phyloP scores from a whole-genome alignment of 345 rosid species.

The Acer campestre region DNA sequence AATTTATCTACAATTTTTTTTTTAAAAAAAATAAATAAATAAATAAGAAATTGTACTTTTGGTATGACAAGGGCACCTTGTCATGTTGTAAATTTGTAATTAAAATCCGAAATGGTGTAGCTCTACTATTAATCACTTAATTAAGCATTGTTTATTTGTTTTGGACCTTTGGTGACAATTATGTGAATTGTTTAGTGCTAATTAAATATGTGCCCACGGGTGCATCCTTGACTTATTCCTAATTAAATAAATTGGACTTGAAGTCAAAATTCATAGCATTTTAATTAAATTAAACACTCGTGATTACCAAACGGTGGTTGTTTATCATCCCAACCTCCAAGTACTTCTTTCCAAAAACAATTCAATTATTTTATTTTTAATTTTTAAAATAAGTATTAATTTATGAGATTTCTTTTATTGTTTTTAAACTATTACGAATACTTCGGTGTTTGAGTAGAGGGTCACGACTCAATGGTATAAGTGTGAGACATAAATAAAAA shows the following conservation, averaged over 20 bases:
- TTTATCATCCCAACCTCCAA: neutral
- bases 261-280: neutral
- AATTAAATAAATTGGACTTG: neutral
- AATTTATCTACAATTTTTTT: too few species aligned
- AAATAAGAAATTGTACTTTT: too few species aligned
- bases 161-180: neutral
- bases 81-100: neutral
- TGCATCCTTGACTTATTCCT: neutral
- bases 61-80: neutral
- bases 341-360: neutral
- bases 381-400: too few species aligned
- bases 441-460: too few species aligned
- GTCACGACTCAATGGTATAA: too few species aligned
- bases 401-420: too few species aligned
- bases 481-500: too few species aligned
- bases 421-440: too few species aligned
- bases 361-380: neutral
- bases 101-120: neutral
- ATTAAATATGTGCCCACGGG: slow-evolving; percentile 19
- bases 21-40: too few species aligned
- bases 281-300: neutral
- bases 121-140: neutral
- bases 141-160: neutral
- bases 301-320: neutral
- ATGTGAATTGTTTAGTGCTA: neutral